Percentiles rank a stretch among this genome's conserved stretches.
Conservation (phyloP, 352 stramenopile genomes). For the Pythium guiyangense region DNA sequence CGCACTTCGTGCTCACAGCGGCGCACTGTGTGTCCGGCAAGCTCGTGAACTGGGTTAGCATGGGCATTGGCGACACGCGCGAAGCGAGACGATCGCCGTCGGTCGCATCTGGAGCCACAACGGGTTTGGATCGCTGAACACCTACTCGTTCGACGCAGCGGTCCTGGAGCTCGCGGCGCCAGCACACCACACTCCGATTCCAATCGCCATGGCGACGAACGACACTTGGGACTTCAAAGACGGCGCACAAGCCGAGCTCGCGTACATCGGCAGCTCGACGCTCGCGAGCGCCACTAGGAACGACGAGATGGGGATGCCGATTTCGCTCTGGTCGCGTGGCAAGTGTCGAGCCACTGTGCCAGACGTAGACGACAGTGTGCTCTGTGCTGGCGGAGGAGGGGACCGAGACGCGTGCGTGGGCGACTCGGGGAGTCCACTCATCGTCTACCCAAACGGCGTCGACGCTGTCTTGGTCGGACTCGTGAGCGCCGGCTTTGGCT, state of each 20-base stretch:
- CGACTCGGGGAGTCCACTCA: slow-evolving; percentile 6
- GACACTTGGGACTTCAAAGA: no score
- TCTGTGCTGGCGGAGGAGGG: neutral
- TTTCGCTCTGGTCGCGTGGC: slow-evolving; percentile 1
- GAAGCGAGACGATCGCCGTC: slow-evolving; percentile 22
- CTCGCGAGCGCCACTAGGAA: slow-evolving; percentile 13
- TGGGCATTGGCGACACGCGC: neutral
- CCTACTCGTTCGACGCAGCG: slow-evolving; percentile 27
- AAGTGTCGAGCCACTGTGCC: slow-evolving; percentile 1
- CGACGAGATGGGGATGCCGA: slow-evolving; percentile 9
- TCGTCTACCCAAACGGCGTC: neutral
- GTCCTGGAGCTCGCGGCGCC: slow-evolving; percentile 27
- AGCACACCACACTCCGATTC: slow-evolving; percentile 7
- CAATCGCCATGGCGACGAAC: no score
- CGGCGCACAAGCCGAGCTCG: no score
- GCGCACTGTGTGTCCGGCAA: slow-evolving; percentile 6
- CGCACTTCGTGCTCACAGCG: slow-evolving; percentile 9
- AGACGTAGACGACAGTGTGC: neutral
- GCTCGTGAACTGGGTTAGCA: neutral
- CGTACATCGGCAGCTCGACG: slow-evolving; percentile 11
- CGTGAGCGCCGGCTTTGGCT: slow-evolving; percentile 3
- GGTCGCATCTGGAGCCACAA: slow-evolving; percentile 20
- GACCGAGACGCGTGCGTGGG: slow-evolving; percentile 1
- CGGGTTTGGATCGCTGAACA: slow-evolving; percentile 14
- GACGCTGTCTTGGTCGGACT: neutral